A percentile compares a stretch with the other conserved stretches of the same genome.
Conservation (phyloP, 805 yeast species). For the Barnettozyma wickerhamii region DNA sequence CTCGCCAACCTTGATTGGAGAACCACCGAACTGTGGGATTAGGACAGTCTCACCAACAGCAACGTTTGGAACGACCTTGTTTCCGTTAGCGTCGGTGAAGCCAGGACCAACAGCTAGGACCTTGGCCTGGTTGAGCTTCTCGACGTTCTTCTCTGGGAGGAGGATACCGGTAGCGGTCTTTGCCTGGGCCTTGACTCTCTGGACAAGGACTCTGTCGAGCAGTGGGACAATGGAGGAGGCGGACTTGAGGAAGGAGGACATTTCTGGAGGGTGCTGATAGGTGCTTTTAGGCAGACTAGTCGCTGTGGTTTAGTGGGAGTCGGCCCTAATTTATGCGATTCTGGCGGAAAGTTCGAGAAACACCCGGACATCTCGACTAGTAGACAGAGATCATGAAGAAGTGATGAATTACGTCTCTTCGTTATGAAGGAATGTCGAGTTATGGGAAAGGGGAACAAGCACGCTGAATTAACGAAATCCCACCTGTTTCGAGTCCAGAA, state of each 20-base stretch:
- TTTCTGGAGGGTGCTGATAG: slow-evolving; percentile 1
- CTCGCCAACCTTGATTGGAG: slow-evolving; percentile 80
- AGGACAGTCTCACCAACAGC: slow-evolving; percentile 89
- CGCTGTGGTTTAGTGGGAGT: too few species aligned
- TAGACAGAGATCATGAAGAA: too few species aligned
- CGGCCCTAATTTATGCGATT: neutral
- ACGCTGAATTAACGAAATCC: too few species aligned
- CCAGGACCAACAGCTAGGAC: slow-evolving; percentile 98
- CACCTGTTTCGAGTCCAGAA: too few species aligned
- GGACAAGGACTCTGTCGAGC: slow-evolving; percentile 93
- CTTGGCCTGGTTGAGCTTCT: slow-evolving; percentile 86
- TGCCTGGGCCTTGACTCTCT: slow-evolving; percentile 86
- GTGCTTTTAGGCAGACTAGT: neutral
- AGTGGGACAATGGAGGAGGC: slow-evolving; percentile 89
- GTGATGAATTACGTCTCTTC: too few species aligned
- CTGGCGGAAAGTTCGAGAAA: neutral
- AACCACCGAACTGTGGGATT: slow-evolving; percentile 94
- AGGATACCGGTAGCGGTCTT: slow-evolving; percentile 90
- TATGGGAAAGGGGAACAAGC: too few species aligned
- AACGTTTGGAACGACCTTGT: slow-evolving; percentile 68
- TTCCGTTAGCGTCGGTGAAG: slow-evolving; percentile 68
- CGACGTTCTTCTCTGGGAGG: slow-evolving; percentile 94
- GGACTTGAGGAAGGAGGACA: slow-evolving; percentile 65
- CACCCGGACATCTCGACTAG: neutral
- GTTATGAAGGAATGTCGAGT: too few species aligned